A percentile compares a stretch with the other conserved stretches of the same genome.
Conservation (phyloP, 2,329 filamentous ascomycete genomes). For the Ophiocordyceps camponoti-floridani region DNA sequence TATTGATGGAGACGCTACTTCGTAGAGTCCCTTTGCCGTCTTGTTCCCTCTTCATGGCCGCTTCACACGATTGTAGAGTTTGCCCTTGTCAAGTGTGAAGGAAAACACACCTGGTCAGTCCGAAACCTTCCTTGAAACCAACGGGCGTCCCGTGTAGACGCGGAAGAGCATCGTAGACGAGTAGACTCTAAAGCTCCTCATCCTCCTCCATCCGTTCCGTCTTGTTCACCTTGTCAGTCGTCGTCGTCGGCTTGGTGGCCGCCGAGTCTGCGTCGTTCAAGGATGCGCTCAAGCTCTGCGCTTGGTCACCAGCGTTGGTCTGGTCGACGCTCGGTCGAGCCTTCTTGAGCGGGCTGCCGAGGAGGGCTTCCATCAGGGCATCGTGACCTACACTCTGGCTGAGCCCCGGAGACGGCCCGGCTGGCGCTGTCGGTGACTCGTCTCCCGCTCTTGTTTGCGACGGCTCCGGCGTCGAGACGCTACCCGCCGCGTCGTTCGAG, state of each 20-base stretch:
- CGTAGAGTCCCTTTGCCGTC: too few species aligned
- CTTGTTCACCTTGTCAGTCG: neutral
- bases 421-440: slow-evolving; percentile 18
- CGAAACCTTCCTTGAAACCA: neutral
- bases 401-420: slow-evolving; percentile 1
- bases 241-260: neutral
- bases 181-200: slow-evolving; percentile 1
- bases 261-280: slow-evolving; percentile 8
- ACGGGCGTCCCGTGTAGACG: too few species aligned
- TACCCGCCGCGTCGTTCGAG: slow-evolving; percentile 46
- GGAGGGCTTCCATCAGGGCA: slow-evolving; percentile 18
- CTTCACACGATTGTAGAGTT: too few species aligned
- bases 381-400: slow-evolving; percentile 12
- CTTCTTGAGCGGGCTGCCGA: slow-evolving; percentile 62
- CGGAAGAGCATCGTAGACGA: neutral
- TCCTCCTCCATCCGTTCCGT: neutral
- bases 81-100: neutral
- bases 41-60: too few species aligned
- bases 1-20: too few species aligned
- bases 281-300: slow-evolving; percentile 17
- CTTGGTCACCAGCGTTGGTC: slow-evolving; percentile 8
- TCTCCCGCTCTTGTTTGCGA: slow-evolving; percentile 22
- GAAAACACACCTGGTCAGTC: neutral
- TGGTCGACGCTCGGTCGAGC: slow-evolving; percentile 41
- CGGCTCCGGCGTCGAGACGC: slow-evolving; percentile 16